phyloP scores from a whole-genome alignment of 257 asterid genomes.

The Knoxia roxburghii region DNA sequence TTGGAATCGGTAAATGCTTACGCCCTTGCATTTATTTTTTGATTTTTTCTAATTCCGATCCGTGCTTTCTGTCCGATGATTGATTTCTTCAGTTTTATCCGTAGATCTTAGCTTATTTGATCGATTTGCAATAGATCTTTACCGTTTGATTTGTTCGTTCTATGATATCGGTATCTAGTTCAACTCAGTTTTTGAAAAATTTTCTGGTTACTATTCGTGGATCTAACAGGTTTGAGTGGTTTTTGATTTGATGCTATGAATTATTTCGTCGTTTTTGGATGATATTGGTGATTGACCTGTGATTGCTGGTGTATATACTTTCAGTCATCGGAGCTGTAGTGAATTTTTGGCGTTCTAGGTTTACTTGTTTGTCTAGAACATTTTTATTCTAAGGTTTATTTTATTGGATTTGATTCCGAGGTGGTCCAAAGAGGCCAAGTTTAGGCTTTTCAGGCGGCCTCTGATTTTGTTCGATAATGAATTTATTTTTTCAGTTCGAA shows the following conservation, averaged over 20 bases:
- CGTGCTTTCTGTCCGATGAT: background rate
- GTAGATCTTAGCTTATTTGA: background rate
- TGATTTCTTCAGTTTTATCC: background rate
- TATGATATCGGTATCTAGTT: background rate
- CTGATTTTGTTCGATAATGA: background rate
- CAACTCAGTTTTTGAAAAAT: background rate
- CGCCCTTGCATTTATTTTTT: background rate
- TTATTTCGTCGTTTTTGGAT: background rate
- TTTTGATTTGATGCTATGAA: too few relatives aligned
- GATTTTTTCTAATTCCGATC: background rate
- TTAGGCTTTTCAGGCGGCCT: background rate
- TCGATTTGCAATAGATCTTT: background rate
- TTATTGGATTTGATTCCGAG: too few relatives aligned
- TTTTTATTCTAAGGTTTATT: too few relatives aligned
- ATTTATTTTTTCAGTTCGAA: too few relatives aligned
- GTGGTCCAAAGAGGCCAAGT: too few relatives aligned
- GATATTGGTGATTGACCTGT: background rate
- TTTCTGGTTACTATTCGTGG: background rate
- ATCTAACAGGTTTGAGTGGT: background rate
- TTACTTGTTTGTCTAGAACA: background rate
- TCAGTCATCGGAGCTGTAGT: background rate
- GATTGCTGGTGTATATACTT: background rate
- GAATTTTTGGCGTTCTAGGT: background rate
- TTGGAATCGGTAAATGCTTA: constrained; percentile 17
- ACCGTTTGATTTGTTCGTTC: background rate